Conservation (phyloP, 345 rosid species). For the Linum usitatissimum region DNA sequence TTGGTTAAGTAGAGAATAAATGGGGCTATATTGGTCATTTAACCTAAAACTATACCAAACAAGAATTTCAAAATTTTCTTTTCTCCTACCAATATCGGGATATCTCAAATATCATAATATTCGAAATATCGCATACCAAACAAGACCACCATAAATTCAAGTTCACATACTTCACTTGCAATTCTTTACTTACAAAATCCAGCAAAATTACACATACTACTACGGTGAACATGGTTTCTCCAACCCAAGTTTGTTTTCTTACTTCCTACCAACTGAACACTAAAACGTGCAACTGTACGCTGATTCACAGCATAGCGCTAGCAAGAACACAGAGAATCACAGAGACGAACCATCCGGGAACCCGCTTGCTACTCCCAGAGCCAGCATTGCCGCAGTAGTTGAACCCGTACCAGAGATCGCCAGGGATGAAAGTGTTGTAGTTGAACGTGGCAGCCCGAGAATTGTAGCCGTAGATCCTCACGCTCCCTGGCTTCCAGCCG, state of each 20-base stretch:
- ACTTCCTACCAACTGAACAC: not conserved
- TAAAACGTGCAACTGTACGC: not conserved
- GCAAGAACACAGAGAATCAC: not conserved
- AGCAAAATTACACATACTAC: no score
- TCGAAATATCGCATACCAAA: no score
- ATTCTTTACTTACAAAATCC: no score
- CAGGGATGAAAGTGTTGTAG: conserved; percentile 11
- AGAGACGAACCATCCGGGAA: not conserved
- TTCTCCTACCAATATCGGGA: no score
- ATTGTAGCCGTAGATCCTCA: conserved; percentile 14
- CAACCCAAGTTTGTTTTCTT: not conserved
- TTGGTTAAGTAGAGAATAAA: no score
- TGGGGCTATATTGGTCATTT: no score
- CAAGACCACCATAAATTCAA: no score
- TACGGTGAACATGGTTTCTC: no score
- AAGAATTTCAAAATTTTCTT: no score
- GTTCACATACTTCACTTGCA: no score
- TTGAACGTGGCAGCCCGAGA: conserved; percentile 10
- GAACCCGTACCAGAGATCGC: conserved; percentile 17
- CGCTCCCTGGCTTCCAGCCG: conserved; percentile 19
- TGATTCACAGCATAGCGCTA: not conserved
- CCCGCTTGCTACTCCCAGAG: not conserved
- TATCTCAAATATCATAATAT: no score
- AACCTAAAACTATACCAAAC: no score
- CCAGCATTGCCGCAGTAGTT: conserved; percentile 11